A percentile compares a stretch with the other conserved stretches of the same genome.
Evolutionary conservation across 2,329 filamentous ascomycete species (phyloP).

Genomic region (Penicillium janthinellum): DNA sequence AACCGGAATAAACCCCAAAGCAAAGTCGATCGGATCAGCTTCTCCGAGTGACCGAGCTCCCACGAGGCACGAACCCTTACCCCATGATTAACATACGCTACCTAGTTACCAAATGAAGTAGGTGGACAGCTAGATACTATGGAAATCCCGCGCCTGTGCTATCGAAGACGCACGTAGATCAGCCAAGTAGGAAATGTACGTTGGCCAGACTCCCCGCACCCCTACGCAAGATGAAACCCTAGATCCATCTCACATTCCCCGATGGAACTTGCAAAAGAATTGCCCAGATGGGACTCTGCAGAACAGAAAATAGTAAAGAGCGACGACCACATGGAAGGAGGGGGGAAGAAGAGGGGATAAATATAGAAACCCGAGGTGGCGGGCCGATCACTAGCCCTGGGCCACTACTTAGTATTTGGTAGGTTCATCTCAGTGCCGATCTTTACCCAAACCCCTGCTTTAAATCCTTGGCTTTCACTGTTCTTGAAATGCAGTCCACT

Average conservation of each 20-base stretch:
- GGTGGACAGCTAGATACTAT: neutral
- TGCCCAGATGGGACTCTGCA: neutral
- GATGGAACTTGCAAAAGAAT: neutral
- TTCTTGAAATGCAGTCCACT: neutral
- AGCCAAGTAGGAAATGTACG: neutral
- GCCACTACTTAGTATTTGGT: neutral
- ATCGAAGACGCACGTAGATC: neutral
- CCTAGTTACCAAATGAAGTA: neutral
- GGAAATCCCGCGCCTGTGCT: neutral
- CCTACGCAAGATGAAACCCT: neutral
- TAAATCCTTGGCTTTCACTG: neutral
- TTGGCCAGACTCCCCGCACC: neutral
- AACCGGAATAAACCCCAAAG: neutral
- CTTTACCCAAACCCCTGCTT: neutral
- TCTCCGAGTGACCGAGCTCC: neutral
- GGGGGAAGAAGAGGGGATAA: neutral
- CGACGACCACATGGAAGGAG: neutral
- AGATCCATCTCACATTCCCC: neutral
- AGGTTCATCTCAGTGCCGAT: neutral
- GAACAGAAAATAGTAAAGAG: neutral
- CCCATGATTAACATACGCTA: neutral
- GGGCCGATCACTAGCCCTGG: slow-evolving; percentile 3
- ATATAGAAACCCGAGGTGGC: slow-evolving; percentile 10
- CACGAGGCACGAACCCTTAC: neutral
- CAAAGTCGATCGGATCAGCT: neutral